These are phyloP conservation scores for Prosopis cineraria DNA, from an alignment of 306 rosid genomes.

Conservation along the genomic window DNA sequence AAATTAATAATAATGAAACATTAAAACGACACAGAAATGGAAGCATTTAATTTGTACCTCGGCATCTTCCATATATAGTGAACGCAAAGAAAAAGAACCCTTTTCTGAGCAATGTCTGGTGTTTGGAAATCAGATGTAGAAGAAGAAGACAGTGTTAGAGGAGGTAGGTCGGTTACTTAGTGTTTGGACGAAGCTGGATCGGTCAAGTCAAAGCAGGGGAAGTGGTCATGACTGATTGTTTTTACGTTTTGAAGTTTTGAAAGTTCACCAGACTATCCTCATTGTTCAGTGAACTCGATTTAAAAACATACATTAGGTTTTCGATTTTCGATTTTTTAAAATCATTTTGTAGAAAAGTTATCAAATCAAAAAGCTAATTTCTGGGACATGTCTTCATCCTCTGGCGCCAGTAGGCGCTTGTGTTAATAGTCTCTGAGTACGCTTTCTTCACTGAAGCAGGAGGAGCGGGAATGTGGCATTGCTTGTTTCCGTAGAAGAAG, in stretches of 20 bases:
- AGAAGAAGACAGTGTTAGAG: neutral
- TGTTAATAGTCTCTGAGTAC: neutral
- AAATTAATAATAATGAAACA: neutral
- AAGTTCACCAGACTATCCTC: neutral
- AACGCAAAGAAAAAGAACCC: neutral
- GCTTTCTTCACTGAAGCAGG: neutral
- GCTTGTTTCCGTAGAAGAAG: too few relatives aligned
- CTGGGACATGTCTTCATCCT: neutral
- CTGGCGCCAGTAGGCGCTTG: neutral
- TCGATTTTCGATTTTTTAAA: conserved; percentile 29
- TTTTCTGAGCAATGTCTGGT: neutral
- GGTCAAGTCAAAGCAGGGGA: neutral
- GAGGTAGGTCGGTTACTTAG: neutral
- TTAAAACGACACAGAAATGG: neutral
- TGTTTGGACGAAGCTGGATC: neutral
- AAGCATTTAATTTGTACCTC: neutral
- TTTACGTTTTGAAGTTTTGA: too few relatives aligned
- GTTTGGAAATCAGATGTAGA: neutral
- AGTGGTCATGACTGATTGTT: neutral
- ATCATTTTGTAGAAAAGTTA: neutral
- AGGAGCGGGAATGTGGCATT: neutral
- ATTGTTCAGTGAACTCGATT: neutral
- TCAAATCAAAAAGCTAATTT: neutral
- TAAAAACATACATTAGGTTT: neutral
- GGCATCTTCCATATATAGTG: neutral